Percentiles rank a stretch among this genome's conserved stretches.
These are phyloP conservation scores for Ormosia emarginata DNA, from an alignment of 306 rosid genomes.

Conservation along the genomic window DNA sequence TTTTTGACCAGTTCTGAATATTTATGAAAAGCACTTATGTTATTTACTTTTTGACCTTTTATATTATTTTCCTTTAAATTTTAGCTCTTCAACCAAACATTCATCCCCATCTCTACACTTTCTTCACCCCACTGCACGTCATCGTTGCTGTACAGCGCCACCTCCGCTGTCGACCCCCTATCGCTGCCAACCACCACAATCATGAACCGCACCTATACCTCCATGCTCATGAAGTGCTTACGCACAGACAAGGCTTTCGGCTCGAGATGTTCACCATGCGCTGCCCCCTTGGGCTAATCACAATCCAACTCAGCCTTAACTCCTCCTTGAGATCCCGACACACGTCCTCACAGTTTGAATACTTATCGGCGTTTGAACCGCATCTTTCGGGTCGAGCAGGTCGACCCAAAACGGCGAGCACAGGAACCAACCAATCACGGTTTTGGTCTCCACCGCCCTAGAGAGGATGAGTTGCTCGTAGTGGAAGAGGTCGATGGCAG, in stretches of 20 bases:
- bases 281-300: slow-evolving; percentile 50
- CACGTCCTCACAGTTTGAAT: slow-evolving; percentile 23
- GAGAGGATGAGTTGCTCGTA: slow-evolving; percentile 35
- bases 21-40: no score
- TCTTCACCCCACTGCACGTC: slow-evolving; percentile 48
- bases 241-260: slow-evolving; percentile 52
- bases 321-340: slow-evolving; percentile 37
- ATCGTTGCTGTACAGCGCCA: slow-evolving; percentile 42
- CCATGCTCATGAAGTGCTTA: slow-evolving; percentile 83
- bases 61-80: no score
- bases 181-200: slow-evolving; percentile 46
- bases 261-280: slow-evolving; percentile 74
- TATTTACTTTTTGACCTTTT: no score
- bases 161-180: slow-evolving; percentile 52
- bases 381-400: slow-evolving; percentile 67
- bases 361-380: slow-evolving; percentile 46
- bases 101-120: no score
- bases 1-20: no score
- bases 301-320: slow-evolving; percentile 67
- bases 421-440: slow-evolving; percentile 66
- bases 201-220: slow-evolving; percentile 50
- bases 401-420: slow-evolving; percentile 82
- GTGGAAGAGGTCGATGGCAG: slow-evolving; percentile 68
- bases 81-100: no score
- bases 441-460: slow-evolving; percentile 64